phyloP scores from a whole-genome alignment of 495 filamentous ascomycete species.

The Mycothermus thermophilus region DNA sequence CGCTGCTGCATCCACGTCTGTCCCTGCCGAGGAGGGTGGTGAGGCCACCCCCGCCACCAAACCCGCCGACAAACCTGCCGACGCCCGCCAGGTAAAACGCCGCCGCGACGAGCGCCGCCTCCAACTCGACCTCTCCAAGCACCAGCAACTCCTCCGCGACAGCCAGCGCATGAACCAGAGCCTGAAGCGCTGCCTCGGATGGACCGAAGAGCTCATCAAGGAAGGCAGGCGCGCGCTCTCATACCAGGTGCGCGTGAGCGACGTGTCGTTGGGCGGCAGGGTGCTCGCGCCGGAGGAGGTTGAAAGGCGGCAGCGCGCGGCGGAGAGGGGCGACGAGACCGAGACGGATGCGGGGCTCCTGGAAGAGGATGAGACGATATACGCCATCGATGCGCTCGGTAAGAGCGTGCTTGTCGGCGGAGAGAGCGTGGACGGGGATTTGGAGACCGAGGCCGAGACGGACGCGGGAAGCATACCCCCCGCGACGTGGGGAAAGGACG shows the following conservation, averaged over 20 bases:
- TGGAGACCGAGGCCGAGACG: constrained; percentile 1
- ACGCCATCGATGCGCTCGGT: constrained; percentile 10
- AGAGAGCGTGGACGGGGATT: constrained; percentile 1
- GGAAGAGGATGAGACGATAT: constrained; percentile 15
- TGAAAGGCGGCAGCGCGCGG: constrained; percentile 32
- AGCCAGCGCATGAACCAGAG: constrained; percentile 90
- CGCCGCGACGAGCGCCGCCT: constrained; percentile 57
- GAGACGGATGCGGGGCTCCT: constrained; percentile 11
- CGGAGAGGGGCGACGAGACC: constrained; percentile 41
- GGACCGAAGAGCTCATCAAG: constrained; percentile 78
- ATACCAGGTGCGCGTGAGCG: constrained; percentile 59
- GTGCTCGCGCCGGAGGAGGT: constrained; percentile 46
- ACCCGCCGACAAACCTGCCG: neutral
- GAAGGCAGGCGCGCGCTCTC: constrained; percentile 78
- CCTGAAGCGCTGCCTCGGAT: constrained; percentile 69
- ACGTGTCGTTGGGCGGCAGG: constrained; percentile 69
- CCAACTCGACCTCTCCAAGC: constrained; percentile 69
- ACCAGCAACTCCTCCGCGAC: constrained; percentile 75
- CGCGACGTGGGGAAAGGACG: constrained; percentile 24
- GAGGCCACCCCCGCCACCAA: neutral
- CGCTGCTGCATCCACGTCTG: neutral
- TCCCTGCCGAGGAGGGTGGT: neutral
- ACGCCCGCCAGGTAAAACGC: neutral
- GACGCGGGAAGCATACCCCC: neutral
- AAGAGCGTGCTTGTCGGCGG: constrained; percentile 2